Conservation (phyloP, 2,329 filamentous ascomycete genomes). For the Piedraia hortae region DNA sequence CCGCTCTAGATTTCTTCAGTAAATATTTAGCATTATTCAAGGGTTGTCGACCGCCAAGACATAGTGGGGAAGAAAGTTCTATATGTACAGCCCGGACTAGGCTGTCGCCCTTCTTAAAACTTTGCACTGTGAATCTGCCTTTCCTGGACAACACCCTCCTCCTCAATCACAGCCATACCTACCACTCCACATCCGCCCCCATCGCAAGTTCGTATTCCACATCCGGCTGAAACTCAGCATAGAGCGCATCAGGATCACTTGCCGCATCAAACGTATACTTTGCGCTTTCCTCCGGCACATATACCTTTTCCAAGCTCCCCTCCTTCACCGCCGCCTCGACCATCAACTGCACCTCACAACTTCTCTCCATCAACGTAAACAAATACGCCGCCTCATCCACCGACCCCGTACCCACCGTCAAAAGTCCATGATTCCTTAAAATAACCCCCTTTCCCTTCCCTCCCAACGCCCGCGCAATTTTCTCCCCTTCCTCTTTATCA, state of each 20-base stretch:
- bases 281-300: slow-evolving; percentile 28
- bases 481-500: slow-evolving; percentile 32
- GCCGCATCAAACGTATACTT: slow-evolving; percentile 24
- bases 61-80: too few species aligned
- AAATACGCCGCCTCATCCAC: slow-evolving; percentile 43
- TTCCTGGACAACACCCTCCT: too few species aligned
- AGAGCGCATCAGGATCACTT: slow-evolving; percentile 21
- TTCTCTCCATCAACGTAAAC: slow-evolving; percentile 39
- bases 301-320: slow-evolving; percentile 23
- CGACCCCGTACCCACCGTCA: slow-evolving; percentile 41
- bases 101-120: too few species aligned
- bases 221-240: slow-evolving; percentile 26
- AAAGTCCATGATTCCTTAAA: slow-evolving; percentile 42
- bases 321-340: slow-evolving; percentile 35
- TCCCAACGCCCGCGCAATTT: slow-evolving; percentile 36
- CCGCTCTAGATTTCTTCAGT: too few species aligned
- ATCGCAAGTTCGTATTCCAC: slow-evolving; percentile 15
- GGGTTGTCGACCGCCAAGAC: too few species aligned
- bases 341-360: slow-evolving; percentile 38
- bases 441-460: slow-evolving; percentile 33
- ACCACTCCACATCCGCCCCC: slow-evolving; percentile 6
- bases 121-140: too few species aligned
- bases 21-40: too few species aligned
- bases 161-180: too few species aligned
- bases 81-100: too few species aligned